phyloP scores from a whole-genome alignment of 768 basidiomycete genomes.

The Leccinum rimulosum region DNA sequence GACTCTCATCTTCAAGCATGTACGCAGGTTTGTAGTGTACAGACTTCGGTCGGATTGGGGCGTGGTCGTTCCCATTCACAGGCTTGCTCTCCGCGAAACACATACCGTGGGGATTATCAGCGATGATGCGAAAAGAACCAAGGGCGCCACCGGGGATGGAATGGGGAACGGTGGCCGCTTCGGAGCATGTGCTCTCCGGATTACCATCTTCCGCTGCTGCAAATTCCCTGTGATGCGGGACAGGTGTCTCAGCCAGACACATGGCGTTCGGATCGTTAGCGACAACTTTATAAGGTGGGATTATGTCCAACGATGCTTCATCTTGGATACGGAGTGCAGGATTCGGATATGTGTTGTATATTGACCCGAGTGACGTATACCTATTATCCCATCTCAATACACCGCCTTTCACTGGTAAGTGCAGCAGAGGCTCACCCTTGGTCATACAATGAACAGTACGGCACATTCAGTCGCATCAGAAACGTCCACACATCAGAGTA shows the following conservation, averaged over 20 bases:
- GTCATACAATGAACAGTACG: constrained; percentile 89
- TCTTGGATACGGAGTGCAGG: constrained; percentile 60
- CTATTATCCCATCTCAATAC: constrained; percentile 37
- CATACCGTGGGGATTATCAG: constrained; percentile 18
- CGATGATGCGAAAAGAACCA: constrained; percentile 19
- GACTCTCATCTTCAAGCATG: constrained; percentile 67
- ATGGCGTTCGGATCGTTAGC: constrained; percentile 17
- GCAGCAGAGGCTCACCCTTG: constrained; percentile 60
- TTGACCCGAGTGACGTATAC: constrained; percentile 97
- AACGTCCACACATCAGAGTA: constrained; percentile 91
- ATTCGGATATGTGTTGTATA: constrained; percentile 91
- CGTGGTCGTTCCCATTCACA: constrained; percentile 1
- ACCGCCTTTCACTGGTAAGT: neutral
- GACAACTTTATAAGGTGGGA: constrained; percentile 22
- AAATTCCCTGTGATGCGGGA: neutral
- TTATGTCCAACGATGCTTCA: constrained; percentile 6
- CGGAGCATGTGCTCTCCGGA: constrained; percentile 16
- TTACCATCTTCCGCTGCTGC: neutral
- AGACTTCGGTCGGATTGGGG: constrained; percentile 3
- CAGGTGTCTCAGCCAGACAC: constrained; percentile 15
- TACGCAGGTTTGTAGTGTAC: constrained; percentile 73
- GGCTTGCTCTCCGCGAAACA: constrained; percentile 16
- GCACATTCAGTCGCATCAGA: constrained; percentile 67
- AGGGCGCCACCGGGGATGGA: neutral
- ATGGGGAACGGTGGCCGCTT: neutral